Percentiles rank a stretch among this genome's conserved stretches.
These are phyloP conservation scores for Chrysoporthe puriensis DNA, from an alignment of 2,329 filamentous ascomycete species.

Conservation along the genomic window DNA sequence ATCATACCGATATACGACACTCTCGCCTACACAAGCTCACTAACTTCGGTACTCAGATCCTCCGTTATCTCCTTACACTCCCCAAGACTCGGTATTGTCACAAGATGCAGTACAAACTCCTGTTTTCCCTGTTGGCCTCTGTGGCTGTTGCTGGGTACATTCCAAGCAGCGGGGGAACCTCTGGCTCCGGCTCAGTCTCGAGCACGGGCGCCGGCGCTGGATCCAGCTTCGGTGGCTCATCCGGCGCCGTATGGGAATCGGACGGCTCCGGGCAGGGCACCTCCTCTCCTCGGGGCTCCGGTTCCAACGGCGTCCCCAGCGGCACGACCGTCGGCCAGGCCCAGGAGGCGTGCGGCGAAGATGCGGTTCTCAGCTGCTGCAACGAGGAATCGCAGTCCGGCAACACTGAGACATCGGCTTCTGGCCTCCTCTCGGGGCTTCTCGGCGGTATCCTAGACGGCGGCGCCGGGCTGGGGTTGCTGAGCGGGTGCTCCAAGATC, in stretches of 20 bases:
- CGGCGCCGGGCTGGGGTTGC: background rate
- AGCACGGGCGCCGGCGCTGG: too few species aligned
- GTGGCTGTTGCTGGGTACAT: constrained; percentile 7
- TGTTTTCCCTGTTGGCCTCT: background rate
- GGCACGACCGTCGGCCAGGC: constrained; percentile 1
- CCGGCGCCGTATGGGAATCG: background rate
- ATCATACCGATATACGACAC: background rate
- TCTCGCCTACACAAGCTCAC: background rate
- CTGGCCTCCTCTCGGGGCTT: background rate
- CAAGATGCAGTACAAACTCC: constrained; percentile 6
- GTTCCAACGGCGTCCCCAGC: background rate
- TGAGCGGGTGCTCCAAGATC: constrained; percentile 8
- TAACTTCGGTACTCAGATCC: too few species aligned
- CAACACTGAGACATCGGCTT: background rate
- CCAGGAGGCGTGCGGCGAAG: constrained; percentile 1
- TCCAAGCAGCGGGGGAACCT: background rate
- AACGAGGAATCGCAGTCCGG: constrained; percentile 4
- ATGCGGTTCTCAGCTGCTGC: constrained; percentile 6
- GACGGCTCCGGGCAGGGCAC: background rate
- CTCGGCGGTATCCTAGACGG: background rate
- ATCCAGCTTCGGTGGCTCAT: too few species aligned
- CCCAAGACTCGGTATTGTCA: background rate
- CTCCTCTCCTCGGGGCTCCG: background rate
- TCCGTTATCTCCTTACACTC: background rate
- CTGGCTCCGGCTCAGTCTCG: background rate